Conservation (phyloP, 306 rosid genomes). For the Prunus mira region DNA sequence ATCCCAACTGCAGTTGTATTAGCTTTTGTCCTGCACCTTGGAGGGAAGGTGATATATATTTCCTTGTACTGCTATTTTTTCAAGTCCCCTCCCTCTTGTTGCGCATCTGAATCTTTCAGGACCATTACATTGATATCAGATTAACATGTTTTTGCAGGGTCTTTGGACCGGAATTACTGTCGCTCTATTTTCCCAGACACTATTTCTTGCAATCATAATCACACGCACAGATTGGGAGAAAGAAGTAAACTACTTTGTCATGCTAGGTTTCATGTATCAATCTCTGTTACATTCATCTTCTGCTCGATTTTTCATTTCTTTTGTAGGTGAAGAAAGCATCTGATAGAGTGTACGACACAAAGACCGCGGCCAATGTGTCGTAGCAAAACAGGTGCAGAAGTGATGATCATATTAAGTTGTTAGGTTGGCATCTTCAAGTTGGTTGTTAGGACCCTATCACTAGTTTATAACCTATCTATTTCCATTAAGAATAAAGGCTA, state of each 20-base stretch:
- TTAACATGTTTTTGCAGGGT: constrained; percentile 21
- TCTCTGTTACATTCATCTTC: not conserved
- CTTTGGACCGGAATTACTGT: constrained; percentile 32
- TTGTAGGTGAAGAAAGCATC: constrained; percentile 33
- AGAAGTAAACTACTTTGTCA: constrained; percentile 17
- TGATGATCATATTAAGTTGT: not conserved
- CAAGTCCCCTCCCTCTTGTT: too few species aligned
- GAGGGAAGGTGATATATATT: constrained; percentile 28
- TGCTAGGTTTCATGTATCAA: not conserved
- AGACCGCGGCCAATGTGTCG: not conserved
- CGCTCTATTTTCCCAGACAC: constrained; percentile 22
- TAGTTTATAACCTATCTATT: too few species aligned
- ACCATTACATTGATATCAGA: not conserved
- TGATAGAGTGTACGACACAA: constrained; percentile 21
- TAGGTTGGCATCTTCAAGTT: too few species aligned
- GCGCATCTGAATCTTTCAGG: not conserved
- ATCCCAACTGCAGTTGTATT: constrained; percentile 27
- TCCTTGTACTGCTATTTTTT: not conserved
- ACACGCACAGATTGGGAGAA: constrained; percentile 24
- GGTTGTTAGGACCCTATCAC: too few species aligned
- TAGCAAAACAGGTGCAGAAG: not conserved
- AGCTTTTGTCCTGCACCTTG: constrained; percentile 35
- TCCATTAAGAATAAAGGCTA: too few species aligned
- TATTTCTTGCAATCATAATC: constrained; percentile 17
- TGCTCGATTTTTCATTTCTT: not conserved